A percentile compares a stretch with the other conserved stretches of the same genome.
phyloP scores from a whole-genome alignment of 345 rosid genomes.

The thale cress (Arabidopsis thaliana) region DNA sequence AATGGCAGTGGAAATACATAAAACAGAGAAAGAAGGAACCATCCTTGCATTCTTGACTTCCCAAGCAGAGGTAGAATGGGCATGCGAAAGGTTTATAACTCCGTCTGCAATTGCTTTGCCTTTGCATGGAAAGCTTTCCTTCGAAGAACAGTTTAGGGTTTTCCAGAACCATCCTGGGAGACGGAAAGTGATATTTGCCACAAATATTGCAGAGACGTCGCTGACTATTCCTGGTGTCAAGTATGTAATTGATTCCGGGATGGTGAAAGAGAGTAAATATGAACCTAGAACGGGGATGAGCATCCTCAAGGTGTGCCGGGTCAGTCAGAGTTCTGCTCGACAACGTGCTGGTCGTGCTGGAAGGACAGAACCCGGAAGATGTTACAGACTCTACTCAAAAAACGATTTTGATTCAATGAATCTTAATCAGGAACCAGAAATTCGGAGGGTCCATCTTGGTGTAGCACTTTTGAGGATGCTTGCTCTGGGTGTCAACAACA shows the following conservation, averaged over 20 bases:
- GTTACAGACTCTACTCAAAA: constrained; percentile 76
- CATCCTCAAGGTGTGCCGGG: constrained; percentile 71
- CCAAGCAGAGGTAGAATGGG: constrained; percentile 91
- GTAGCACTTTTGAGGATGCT: constrained; percentile 85
- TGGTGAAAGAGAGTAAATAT: constrained; percentile 80
- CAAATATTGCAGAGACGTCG: constrained; percentile 97
- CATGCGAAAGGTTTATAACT: constrained; percentile 72
- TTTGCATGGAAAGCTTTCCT: constrained; percentile 84
- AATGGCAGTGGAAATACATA: constrained; percentile 62
- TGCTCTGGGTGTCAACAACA: constrained; percentile 66
- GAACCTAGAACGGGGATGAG: constrained; percentile 84
- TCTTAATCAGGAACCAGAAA: constrained; percentile 81
- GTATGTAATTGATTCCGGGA: constrained; percentile 87
- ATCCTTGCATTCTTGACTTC: constrained; percentile 94
- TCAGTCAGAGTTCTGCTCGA: constrained; percentile 84
- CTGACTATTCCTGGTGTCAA: constrained; percentile 91
- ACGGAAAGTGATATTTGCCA: constrained; percentile 89
- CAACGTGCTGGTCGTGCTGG: constrained; percentile 99
- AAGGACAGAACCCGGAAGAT: constrained; percentile 85
- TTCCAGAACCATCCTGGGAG: constrained; percentile 64
- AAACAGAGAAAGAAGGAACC: constrained; percentile 71
- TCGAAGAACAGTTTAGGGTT: constrained; percentile 70
- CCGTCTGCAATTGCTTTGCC: constrained; percentile 68
- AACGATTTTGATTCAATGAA: constrained; percentile 63
- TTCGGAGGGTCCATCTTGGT: constrained; percentile 90